Conservation (phyloP, 2,329 filamentous ascomycete genomes). For the Ceratocystis cubensis region DNA sequence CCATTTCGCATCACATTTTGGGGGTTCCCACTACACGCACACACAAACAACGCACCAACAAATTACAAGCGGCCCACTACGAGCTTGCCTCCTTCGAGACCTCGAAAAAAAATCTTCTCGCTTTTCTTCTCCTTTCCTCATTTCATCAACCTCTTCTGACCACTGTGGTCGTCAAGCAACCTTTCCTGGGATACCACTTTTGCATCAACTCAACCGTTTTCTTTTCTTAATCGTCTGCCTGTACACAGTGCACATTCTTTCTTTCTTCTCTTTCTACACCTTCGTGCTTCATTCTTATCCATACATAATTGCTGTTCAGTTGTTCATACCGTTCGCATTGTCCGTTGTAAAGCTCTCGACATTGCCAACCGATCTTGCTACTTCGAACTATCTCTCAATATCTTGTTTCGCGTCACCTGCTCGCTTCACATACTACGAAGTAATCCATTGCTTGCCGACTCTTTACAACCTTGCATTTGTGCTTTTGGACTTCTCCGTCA, state of each 20-base stretch:
- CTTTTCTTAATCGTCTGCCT: conserved; percentile 16
- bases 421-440: conserved; percentile 6
- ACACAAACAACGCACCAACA: conserved; percentile 12
- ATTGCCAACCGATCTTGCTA: conserved; percentile 8
- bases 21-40: conserved; percentile 9
- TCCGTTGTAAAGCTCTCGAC: conserved; percentile 1
- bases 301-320: conserved; percentile 19
- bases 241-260: conserved; percentile 24
- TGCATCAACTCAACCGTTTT: conserved; percentile 4
- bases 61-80: conserved; percentile 15
- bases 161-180: background rate
- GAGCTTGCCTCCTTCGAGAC: conserved; percentile 13
- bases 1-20: conserved; percentile 7
- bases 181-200: background rate
- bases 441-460: conserved; percentile 3
- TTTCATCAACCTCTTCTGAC: conserved; percentile 12
- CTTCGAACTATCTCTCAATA: background rate
- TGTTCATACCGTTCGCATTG: conserved; percentile 11
- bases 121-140: conserved; percentile 16
- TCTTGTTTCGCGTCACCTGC: conserved; percentile 17
- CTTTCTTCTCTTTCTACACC: conserved; percentile 14
- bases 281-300: conserved; percentile 20
- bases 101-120: background rate
- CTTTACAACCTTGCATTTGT: conserved; percentile 8
- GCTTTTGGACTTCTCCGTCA: conserved; percentile 4